Conservation (phyloP, 2,329 filamentous ascomycete species). For the Aspergillus luchuensis region DNA sequence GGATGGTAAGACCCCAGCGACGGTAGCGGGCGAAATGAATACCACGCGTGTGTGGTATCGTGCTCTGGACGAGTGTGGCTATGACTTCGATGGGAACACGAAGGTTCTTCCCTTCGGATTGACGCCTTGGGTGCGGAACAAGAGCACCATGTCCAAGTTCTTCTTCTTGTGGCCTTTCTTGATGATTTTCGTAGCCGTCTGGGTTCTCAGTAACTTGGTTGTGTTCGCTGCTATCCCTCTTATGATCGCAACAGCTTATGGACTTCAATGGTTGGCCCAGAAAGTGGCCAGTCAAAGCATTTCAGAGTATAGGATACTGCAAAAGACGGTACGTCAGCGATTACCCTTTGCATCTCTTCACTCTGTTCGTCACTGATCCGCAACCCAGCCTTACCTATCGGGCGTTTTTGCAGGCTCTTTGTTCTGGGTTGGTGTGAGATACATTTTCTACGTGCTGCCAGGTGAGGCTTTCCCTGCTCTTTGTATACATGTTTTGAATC, state of each 20-base stretch:
- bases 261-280: slow-evolving; percentile 74
- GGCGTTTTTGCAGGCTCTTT: slow-evolving; percentile 89
- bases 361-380: slow-evolving; percentile 15
- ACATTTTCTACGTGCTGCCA: slow-evolving; percentile 72
- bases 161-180: slow-evolving; percentile 87
- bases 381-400: slow-evolving; percentile 76
- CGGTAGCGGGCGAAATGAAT: slow-evolving; percentile 88
- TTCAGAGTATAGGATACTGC: slow-evolving; percentile 82
- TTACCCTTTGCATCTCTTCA: neutral
- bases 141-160: slow-evolving; percentile 77
- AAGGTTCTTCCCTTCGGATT: slow-evolving; percentile 72
- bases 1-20: slow-evolving; percentile 85
- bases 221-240: slow-evolving; percentile 76
- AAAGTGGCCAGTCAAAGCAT: slow-evolving; percentile 81
- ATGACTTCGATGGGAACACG: slow-evolving; percentile 73
- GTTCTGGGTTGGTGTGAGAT: slow-evolving; percentile 77
- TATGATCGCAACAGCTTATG: slow-evolving; percentile 63
- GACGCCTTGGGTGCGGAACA: slow-evolving; percentile 71
- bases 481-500: no score
- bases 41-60: slow-evolving; percentile 78
- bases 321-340: slow-evolving; percentile 70
- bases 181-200: slow-evolving; percentile 70
- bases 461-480: slow-evolving; percentile 50
- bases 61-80: slow-evolving; percentile 81
- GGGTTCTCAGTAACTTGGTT: slow-evolving; percentile 71